These are phyloP conservation scores for Herpetomonas tarakana DNA, from an alignment of 208 protist genomes.

Conservation along the genomic window DNA sequence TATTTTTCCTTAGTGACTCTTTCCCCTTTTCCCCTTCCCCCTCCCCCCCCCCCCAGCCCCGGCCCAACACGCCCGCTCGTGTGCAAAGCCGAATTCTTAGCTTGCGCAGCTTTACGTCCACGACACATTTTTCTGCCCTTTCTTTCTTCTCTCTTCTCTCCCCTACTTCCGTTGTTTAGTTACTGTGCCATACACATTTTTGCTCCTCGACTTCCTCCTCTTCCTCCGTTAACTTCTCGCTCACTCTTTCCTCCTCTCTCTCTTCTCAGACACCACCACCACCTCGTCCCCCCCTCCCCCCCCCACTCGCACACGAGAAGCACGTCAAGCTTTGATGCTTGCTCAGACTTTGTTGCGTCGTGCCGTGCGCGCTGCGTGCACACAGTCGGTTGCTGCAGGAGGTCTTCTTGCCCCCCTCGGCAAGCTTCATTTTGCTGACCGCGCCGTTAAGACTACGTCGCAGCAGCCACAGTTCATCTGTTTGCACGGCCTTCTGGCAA, in stretches of 20 bases:
- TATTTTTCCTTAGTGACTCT: too few species aligned
- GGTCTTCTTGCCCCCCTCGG: slow-evolving; percentile 2
- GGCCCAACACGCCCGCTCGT: not conserved
- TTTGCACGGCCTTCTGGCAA: slow-evolving; percentile 39
- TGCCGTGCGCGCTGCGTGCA: not conserved
- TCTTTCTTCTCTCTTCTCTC: slow-evolving; percentile 6
- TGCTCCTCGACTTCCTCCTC: not conserved
- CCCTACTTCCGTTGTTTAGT: not conserved
- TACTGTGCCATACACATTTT: not conserved
- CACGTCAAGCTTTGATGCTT: too few species aligned
- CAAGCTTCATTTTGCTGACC: slow-evolving; percentile 63
- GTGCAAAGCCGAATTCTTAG: too few species aligned
- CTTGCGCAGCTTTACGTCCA: too few species aligned
- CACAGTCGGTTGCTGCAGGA: slow-evolving; percentile 8
- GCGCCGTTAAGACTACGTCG: slow-evolving; percentile 64
- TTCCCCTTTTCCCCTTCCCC: too few species aligned
- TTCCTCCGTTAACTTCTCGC: not conserved
- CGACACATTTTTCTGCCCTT: slow-evolving; percentile 8
- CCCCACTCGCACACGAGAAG: too few species aligned
- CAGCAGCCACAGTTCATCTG: slow-evolving; percentile 53
- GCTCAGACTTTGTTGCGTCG: not conserved
- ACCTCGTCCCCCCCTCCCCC: too few species aligned
- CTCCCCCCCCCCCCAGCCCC: not conserved
- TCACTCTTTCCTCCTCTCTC: not conserved
- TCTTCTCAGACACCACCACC: slow-evolving; percentile 5